phyloP scores from a whole-genome alignment of 805 yeast genomes.

The Lipomyces spencermartinsiae region DNA sequence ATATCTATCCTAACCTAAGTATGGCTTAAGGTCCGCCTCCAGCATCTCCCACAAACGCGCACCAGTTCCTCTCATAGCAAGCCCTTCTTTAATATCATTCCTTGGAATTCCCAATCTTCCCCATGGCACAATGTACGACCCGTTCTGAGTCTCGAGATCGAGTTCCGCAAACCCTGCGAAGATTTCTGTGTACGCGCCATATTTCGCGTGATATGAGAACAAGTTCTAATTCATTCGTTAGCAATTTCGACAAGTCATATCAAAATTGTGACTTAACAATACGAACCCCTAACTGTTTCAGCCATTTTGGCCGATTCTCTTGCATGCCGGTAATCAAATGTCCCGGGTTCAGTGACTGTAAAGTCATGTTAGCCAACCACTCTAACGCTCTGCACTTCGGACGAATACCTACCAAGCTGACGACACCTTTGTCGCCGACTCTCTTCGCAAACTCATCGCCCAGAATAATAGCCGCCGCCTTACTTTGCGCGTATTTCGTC shows the following conservation, averaged over 20 bases:
- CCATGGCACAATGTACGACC: slow-evolving; percentile 53
- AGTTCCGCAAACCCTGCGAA: slow-evolving; percentile 52
- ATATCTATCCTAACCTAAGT: not conserved
- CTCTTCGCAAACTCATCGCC: slow-evolving; percentile 26
- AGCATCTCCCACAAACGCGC: slow-evolving; percentile 48
- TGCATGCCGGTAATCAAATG: slow-evolving; percentile 35
- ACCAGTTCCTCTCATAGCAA: slow-evolving; percentile 39
- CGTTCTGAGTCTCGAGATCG: slow-evolving; percentile 45
- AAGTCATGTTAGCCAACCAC: not conserved
- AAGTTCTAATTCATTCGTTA: slow-evolving; percentile 14
- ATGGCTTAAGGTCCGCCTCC: slow-evolving; percentile 40
- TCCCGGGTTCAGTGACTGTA: slow-evolving; percentile 34
- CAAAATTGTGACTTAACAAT: not conserved
- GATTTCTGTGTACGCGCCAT: slow-evolving; percentile 56
- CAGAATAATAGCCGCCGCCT: slow-evolving; percentile 48
- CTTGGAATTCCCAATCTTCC: slow-evolving; percentile 48
- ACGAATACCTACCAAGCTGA: slow-evolving; percentile 25
- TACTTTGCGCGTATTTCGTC: slow-evolving; percentile 52
- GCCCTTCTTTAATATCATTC: slow-evolving; percentile 19
- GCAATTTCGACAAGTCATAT: not conserved
- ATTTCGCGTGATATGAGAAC: slow-evolving; percentile 37
- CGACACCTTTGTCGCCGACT: slow-evolving; percentile 15
- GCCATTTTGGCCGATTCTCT: slow-evolving; percentile 36
- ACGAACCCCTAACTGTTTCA: slow-evolving; percentile 32
- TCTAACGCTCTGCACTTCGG: not conserved